phyloP scores from a whole-genome alignment of 305 asterid species.

The Salvia sclarea region DNA sequence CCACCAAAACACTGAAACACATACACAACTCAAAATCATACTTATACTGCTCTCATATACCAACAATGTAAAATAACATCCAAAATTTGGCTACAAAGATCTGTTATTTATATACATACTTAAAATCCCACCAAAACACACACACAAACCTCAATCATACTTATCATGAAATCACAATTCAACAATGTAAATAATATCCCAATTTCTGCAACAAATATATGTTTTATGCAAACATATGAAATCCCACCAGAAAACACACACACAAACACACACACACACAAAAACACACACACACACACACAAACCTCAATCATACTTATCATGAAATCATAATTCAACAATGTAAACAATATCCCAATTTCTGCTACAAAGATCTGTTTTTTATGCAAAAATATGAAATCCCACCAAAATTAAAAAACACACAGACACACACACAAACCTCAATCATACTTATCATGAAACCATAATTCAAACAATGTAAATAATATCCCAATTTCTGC shows the following conservation, averaged over 20 bases:
- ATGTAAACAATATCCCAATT: background rate
- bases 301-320: constrained; percentile 10
- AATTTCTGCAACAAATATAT: constrained; percentile 24
- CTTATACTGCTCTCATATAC: constrained; percentile 14
- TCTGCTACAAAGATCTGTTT: constrained; percentile 27
- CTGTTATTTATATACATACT: background rate
- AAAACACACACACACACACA: constrained; percentile 12
- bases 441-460: constrained; percentile 15
- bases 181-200: background rate
- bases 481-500: background rate
- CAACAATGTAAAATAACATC: background rate
- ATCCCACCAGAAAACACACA: constrained; percentile 1
- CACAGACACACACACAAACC: constrained; percentile 18
- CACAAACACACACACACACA: too few species aligned
- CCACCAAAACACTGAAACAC: constrained; percentile 10
- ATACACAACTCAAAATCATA: constrained; percentile 10
- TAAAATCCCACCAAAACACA: constrained; percentile 15
- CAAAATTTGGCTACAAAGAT: constrained; percentile 23
- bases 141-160: constrained; percentile 6
- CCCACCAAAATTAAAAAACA: too few species aligned
- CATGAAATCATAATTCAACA: constrained; percentile 17
- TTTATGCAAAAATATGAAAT: background rate
- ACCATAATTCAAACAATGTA: constrained; percentile 4
- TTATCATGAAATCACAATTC: constrained; percentile 15
- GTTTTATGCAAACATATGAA: background rate